phyloP scores from a whole-genome alignment of 805 yeast genomes.

The Cyberlindnera mrakii region DNA sequence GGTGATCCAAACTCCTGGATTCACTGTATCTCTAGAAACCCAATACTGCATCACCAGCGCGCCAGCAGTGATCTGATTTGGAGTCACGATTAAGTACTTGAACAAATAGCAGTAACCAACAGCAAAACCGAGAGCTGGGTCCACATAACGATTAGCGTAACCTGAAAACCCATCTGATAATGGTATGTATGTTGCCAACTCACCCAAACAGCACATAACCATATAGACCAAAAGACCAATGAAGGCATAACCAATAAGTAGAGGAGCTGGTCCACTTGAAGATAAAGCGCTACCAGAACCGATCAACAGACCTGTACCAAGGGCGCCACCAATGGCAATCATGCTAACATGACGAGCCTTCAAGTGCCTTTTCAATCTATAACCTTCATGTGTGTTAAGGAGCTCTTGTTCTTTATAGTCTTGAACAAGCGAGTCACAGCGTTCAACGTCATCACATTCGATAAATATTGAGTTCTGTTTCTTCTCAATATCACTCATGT shows the following conservation, averaged over 20 bases:
- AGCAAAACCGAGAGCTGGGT: conserved; percentile 24
- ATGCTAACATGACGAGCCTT: conserved; percentile 52
- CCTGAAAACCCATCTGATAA: conserved; percentile 61
- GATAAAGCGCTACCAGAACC: conserved; percentile 56
- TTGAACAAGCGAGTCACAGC: not conserved
- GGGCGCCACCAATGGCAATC: conserved; percentile 67
- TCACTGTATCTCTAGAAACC: conserved; percentile 35
- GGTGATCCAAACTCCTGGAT: conserved; percentile 58
- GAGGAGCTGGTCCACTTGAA: conserved; percentile 53
- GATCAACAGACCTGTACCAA: conserved; percentile 66
- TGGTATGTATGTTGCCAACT: conserved; percentile 63
- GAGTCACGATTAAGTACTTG: conserved; percentile 23
- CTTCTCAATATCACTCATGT: too few relatives aligned
- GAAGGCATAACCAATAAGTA: conserved; percentile 55
- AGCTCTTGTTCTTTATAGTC: conserved; percentile 11
- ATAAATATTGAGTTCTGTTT: too few relatives aligned
- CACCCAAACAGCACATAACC: conserved; percentile 65
- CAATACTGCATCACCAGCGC: conserved; percentile 46
- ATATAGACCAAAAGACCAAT: conserved; percentile 69
- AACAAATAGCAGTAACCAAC: conserved; percentile 25
- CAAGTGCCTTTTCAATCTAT: conserved; percentile 26
- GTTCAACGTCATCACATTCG: not conserved
- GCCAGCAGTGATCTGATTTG: conserved; percentile 48
- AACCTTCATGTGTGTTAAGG: conserved; percentile 17
- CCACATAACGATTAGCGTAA: conserved; percentile 44